A percentile compares a stretch with the other conserved stretches of the same genome.
Conservation (phyloP, 2,329 filamentous ascomycete species). For the Fusarium penzigii region DNA sequence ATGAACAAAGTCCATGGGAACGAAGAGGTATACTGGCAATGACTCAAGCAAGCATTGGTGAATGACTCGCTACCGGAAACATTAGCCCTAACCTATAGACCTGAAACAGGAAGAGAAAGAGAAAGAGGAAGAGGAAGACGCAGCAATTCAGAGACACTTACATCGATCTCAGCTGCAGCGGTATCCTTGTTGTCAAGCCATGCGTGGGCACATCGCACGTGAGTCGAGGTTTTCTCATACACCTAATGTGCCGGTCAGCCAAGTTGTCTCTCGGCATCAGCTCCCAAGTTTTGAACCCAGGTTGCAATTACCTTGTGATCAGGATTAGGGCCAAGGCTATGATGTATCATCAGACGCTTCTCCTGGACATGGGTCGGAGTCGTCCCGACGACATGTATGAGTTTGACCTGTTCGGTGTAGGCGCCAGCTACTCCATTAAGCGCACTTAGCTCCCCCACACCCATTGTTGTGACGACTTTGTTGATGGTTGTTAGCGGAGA, state of each 20-base stretch:
- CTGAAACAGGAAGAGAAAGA: no score
- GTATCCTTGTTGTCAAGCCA: conserved; percentile 8
- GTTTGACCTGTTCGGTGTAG: conserved; percentile 11
- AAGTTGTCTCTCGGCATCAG: no score
- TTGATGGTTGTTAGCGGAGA: not conserved
- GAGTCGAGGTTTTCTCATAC: conserved; percentile 7
- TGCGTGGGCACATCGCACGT: conserved; percentile 8
- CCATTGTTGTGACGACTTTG: conserved; percentile 12
- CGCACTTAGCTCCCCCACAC: conserved; percentile 10
- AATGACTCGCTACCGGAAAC: not conserved
- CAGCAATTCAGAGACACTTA: no score
- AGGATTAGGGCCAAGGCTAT: conserved; percentile 5
- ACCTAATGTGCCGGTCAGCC: no score
- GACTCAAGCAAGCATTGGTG: conserved; percentile 5
- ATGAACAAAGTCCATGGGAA: conserved; percentile 15
- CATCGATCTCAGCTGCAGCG: conserved; percentile 6
- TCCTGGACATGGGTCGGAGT: conserved; percentile 6
- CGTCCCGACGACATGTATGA: conserved; percentile 13
- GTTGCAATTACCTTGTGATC: conserved; percentile 3
- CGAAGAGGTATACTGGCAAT: conserved; percentile 9
- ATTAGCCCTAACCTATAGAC: not conserved
- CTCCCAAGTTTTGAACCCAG: no score
- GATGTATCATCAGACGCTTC: conserved; percentile 11
- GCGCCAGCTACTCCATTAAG: conserved; percentile 11
- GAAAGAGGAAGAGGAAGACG: no score